A percentile compares a stretch with the other conserved stretches of the same genome.
phyloP scores from a whole-genome alignment of 1,139 yeast species.

The Lodderomyces orthopsilosis region DNA sequence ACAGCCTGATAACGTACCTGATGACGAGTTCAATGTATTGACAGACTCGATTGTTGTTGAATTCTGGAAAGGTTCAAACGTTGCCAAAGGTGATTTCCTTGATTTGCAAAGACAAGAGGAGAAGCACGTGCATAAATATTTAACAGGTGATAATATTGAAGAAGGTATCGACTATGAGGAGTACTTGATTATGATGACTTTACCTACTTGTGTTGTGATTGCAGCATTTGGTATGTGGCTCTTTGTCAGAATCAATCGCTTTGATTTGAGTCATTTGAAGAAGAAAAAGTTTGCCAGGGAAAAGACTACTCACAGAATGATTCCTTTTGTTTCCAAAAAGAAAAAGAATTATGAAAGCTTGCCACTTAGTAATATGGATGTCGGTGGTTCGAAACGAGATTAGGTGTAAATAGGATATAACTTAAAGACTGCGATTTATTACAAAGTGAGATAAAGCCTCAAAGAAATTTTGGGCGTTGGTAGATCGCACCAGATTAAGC shows the following conservation, averaged over 20 bases:
- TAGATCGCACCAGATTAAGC: too few species aligned
- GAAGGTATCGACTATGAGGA: constrained; percentile 63
- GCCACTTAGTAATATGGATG: constrained; percentile 27
- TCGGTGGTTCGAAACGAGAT: constrained; percentile 11
- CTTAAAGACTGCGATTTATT: not conserved
- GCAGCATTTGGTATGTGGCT: constrained; percentile 62
- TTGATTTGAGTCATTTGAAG: constrained; percentile 50
- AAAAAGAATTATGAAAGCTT: constrained; percentile 23
- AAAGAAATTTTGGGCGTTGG: too few species aligned
- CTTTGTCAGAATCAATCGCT: constrained; percentile 53
- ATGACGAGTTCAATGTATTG: constrained; percentile 60
- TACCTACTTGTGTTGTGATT: constrained; percentile 70
- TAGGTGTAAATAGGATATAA: constrained; percentile 3
- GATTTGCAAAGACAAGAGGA: constrained; percentile 48
- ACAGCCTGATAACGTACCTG: constrained; percentile 66
- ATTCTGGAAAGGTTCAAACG: constrained; percentile 56
- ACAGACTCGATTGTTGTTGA: constrained; percentile 53
- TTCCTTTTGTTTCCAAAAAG: constrained; percentile 27
- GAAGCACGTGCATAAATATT: constrained; percentile 28
- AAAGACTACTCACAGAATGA: constrained; percentile 30
- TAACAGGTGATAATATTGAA: constrained; percentile 46
- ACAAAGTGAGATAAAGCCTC: too few species aligned
- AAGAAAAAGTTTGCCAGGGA: constrained; percentile 50
- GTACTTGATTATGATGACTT: constrained; percentile 60
- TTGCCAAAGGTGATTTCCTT: constrained; percentile 55